These are phyloP conservation scores for Lentinula lateritia DNA, from an alignment of 768 basidiomycete genomes.

Conservation along the genomic window DNA sequence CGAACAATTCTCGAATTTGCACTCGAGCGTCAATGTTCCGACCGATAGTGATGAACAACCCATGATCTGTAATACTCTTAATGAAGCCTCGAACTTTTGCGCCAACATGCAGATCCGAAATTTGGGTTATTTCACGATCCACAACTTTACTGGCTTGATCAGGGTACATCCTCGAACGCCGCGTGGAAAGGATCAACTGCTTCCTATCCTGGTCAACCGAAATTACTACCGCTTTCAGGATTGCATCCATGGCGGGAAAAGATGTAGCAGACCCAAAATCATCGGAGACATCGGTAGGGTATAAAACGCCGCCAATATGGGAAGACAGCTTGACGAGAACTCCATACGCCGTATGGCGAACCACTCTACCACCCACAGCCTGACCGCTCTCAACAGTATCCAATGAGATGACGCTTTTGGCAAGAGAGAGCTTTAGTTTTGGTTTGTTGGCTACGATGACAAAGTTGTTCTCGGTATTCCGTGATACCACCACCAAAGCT, in stretches of 20 bases:
- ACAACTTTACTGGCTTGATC: slow-evolving; percentile 41
- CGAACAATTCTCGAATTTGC: slow-evolving; percentile 90
- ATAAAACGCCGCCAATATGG: slow-evolving; percentile 68
- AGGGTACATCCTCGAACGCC: slow-evolving; percentile 63
- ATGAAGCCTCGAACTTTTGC: slow-evolving; percentile 82
- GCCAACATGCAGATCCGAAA: slow-evolving; percentile 65
- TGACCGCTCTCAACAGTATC: slow-evolving; percentile 70
- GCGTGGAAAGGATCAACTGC: slow-evolving; percentile 75
- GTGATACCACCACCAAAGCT: slow-evolving; percentile 84
- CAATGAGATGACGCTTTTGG: slow-evolving; percentile 52
- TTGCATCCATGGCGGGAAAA: slow-evolving; percentile 57
- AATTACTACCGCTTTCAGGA: slow-evolving; percentile 69
- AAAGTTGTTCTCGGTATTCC: slow-evolving; percentile 79
- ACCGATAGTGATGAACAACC: slow-evolving; percentile 84
- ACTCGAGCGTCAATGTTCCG: slow-evolving; percentile 84
- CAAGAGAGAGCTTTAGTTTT: slow-evolving; percentile 44
- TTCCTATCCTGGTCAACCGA: slow-evolving; percentile 60
- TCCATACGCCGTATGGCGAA: slow-evolving; percentile 65
- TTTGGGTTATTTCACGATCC: slow-evolving; percentile 62
- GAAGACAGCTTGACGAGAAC: slow-evolving; percentile 72
- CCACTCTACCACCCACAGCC: slow-evolving; percentile 74
- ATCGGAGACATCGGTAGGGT: slow-evolving; percentile 79
- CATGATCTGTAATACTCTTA: slow-evolving; percentile 81
- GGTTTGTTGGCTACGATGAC: slow-evolving; percentile 79
- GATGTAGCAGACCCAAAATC: slow-evolving; percentile 58